phyloP scores from a whole-genome alignment of 2,329 filamentous ascomycete genomes.

The Mariannaea sp. region DNA sequence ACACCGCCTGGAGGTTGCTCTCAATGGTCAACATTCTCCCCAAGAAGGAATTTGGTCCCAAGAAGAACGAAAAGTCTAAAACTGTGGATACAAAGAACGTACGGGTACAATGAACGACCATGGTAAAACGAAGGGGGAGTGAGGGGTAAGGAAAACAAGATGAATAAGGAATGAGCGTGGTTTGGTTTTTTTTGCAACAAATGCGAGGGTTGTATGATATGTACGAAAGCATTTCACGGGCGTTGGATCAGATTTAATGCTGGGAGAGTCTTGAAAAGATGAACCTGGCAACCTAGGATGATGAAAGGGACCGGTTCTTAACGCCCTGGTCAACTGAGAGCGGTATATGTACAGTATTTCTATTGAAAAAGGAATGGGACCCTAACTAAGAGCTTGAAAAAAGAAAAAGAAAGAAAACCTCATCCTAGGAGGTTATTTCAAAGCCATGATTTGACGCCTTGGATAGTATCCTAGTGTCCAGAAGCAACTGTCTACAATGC shows the following conservation, averaged over 20 bases:
- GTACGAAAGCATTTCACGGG: conserved; percentile 35
- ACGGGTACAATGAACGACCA: conserved; percentile 35
- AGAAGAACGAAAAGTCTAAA: conserved; percentile 32
- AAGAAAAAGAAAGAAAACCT: not conserved
- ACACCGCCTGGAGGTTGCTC: conserved; percentile 85
- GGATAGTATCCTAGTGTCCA: conserved; percentile 28
- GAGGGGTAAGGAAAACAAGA: not conserved
- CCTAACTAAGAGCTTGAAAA: not conserved
- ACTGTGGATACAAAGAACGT: conserved; percentile 37
- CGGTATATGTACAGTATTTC: conserved; percentile 25
- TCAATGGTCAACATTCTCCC: conserved; percentile 67
- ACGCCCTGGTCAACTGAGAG: not conserved
- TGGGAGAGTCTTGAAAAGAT: conserved; percentile 1
- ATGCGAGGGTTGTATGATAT: conserved; percentile 36
- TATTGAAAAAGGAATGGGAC: not conserved
- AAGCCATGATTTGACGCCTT: conserved; percentile 27
- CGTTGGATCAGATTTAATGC: conserved; percentile 33
- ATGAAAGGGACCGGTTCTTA: not conserved
- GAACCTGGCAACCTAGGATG: conserved; percentile 11
- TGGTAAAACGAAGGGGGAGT: not conserved
- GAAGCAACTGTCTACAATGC: conserved; percentile 31
- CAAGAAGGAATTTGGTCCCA: conserved; percentile 45
- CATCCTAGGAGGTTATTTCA: too few relatives aligned
- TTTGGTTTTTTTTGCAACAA: not conserved
- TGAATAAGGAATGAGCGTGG: not conserved